phyloP scores from a whole-genome alignment of 345 rosid genomes.

The Rubroshorea leprosula region DNA sequence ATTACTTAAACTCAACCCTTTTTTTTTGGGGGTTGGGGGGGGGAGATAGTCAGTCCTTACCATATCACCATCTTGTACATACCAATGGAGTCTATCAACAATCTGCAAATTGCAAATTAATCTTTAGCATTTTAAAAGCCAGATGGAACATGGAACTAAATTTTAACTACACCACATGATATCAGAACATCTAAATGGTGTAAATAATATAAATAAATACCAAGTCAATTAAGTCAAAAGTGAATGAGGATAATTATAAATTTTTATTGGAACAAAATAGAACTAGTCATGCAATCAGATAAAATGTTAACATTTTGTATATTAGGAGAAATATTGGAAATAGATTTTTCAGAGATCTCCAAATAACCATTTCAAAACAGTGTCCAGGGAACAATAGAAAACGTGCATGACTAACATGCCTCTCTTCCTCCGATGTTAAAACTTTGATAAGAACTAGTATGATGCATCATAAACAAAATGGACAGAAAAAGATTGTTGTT shows the following conservation, averaged over 20 bases:
- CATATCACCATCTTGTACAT: conserved; percentile 76
- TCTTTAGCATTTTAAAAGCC: conserved; percentile 6
- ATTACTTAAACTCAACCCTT: no score
- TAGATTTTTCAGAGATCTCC: background rate
- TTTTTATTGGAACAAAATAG: no score
- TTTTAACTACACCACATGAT: background rate
- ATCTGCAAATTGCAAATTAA: conserved; percentile 49
- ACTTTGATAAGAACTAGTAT: background rate
- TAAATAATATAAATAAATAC: background rate
- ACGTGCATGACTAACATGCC: no score
- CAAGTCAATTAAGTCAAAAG: background rate
- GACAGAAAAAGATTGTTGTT: background rate
- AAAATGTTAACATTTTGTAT: background rate
- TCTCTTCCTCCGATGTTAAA: background rate
- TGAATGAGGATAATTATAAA: background rate
- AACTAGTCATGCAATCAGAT: background rate
- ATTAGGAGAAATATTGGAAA: background rate
- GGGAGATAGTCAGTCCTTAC: conserved; percentile 35
- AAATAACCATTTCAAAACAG: no score
- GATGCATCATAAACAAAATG: background rate
- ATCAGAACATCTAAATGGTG: background rate
- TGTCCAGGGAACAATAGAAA: no score
- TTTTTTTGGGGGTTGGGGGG: background rate
- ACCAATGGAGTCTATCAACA: conserved; percentile 79
- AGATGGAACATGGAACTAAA: no score